phyloP scores from a whole-genome alignment of 108 stramenopile genomes.

The Chaetoceros tenuissimus region DNA sequence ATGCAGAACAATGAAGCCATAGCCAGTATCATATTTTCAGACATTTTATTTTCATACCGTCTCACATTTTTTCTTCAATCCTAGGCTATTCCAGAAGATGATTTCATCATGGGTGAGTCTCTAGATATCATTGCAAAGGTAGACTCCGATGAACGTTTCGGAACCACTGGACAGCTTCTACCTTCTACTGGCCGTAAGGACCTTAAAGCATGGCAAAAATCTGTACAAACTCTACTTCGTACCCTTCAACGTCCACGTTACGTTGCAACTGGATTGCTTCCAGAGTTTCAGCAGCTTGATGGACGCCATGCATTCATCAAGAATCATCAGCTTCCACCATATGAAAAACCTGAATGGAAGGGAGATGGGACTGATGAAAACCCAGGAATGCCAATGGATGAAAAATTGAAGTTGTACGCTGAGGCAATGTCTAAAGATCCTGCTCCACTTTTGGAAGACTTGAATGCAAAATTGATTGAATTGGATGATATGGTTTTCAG shows the following conservation, averaged over 20 bases:
- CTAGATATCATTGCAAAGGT: slow-evolving; percentile 88
- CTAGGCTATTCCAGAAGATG: slow-evolving; percentile 55
- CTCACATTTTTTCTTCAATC: background rate
- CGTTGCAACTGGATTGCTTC: slow-evolving; percentile 83
- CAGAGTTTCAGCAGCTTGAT: slow-evolving; percentile 89
- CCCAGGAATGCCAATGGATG: slow-evolving; percentile 58
- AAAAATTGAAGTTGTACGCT: slow-evolving; percentile 65
- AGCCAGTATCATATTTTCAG: too few relatives aligned
- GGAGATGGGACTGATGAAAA: slow-evolving; percentile 40
- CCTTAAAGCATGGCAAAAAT: slow-evolving; percentile 88
- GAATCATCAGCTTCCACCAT: slow-evolving; percentile 84
- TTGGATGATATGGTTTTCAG: slow-evolving; percentile 78
- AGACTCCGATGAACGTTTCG: slow-evolving; percentile 86
- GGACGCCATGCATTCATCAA: slow-evolving; percentile 84
- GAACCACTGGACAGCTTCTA: slow-evolving; percentile 50
- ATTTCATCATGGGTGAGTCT: slow-evolving; percentile 87
- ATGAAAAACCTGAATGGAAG: slow-evolving; percentile 87
- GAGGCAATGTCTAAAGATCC: slow-evolving; percentile 80
- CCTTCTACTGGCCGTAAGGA: slow-evolving; percentile 81
- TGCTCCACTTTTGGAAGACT: slow-evolving; percentile 65
- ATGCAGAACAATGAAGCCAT: too few relatives aligned
- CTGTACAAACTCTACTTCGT: slow-evolving; percentile 65
- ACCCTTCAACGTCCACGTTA: slow-evolving; percentile 91
- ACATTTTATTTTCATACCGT: too few relatives aligned
- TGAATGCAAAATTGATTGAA: slow-evolving; percentile 75